Conservation (phyloP, 2,329 filamentous ascomycete genomes). For the Clonostachys rhizophaga region DNA sequence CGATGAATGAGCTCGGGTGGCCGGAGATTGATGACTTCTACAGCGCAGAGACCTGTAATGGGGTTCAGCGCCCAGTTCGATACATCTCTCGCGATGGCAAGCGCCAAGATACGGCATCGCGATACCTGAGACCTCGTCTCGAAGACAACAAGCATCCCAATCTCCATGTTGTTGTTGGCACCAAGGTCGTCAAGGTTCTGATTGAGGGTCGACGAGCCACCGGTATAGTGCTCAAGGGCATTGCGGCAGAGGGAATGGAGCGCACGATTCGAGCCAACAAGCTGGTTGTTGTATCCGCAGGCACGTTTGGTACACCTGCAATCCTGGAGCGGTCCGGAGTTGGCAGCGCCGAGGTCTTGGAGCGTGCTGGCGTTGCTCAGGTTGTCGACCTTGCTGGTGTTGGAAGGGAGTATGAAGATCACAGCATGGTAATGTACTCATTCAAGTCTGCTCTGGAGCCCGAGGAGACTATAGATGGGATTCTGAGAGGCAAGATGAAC, state of each 20-base stretch:
- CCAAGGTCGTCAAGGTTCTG: conserved; percentile 45
- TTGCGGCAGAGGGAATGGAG: neutral
- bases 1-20: conserved; percentile 36
- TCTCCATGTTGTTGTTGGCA: conserved; percentile 48
- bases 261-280: conserved; percentile 30
- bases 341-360: conserved; percentile 26
- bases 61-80: conserved; percentile 28
- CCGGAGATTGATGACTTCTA: conserved; percentile 43
- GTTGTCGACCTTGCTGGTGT: conserved; percentile 45
- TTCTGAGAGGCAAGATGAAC: conserved; percentile 33
- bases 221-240: conserved; percentile 43
- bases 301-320: conserved; percentile 35
- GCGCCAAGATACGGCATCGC: conserved; percentile 47
- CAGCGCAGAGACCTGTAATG: conserved; percentile 32
- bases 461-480: conserved; percentile 38
- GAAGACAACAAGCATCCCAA: conserved; percentile 40
- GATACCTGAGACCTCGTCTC: conserved; percentile 47
- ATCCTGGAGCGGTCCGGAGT: conserved; percentile 36
- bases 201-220: conserved; percentile 43
- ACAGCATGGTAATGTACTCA: conserved; percentile 46
- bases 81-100: conserved; percentile 41
- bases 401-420: conserved; percentile 49
- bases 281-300: conserved; percentile 35
- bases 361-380: conserved; percentile 38
- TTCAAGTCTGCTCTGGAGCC: conserved; percentile 31